A percentile compares a stretch with the other conserved stretches of the same genome.
phyloP scores from a whole-genome alignment of 2,329 filamentous ascomycete species.

The Colletotrichum acutatum region DNA sequence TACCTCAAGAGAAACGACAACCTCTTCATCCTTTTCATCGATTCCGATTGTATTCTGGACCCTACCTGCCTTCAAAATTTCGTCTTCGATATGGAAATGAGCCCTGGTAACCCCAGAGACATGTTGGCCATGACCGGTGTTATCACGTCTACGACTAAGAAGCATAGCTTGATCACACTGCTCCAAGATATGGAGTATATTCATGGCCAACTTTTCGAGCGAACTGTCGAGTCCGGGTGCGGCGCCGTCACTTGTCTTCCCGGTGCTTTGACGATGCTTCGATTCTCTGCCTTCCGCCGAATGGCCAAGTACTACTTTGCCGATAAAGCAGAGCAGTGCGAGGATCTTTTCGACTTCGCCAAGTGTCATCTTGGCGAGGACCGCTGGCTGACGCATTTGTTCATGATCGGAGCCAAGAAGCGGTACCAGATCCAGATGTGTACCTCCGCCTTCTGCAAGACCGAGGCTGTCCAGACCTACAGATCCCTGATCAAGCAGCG shows the following conservation, averaged over 20 bases:
- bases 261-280: conserved; percentile 93
- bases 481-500: conserved; percentile 90
- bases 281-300: conserved; percentile 93
- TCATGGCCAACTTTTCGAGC: conserved; percentile 95
- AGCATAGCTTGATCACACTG: conserved; percentile 88
- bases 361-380: conserved; percentile 97
- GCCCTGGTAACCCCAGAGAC: conserved; percentile 88
- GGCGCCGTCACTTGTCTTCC: conserved; percentile 95
- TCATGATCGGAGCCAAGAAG: conserved; percentile 97
- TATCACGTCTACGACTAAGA: conserved; percentile 92
- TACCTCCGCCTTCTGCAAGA: conserved; percentile 97
- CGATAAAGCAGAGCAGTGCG: conserved; percentile 94
- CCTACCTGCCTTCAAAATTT: conserved; percentile 94
- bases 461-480: conserved; percentile 93
- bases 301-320: conserved; percentile 99
- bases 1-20: conserved; percentile 92
- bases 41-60: conserved; percentile 96
- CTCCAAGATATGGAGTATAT: conserved; percentile 99
- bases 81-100: conserved; percentile 98
- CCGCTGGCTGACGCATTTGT: conserved; percentile 95
- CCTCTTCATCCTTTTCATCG: conserved; percentile 95
- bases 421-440: conserved; percentile 98
- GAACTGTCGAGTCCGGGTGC: conserved; percentile 93
- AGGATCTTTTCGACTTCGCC: conserved; percentile 95
- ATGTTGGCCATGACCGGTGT: conserved; percentile 99